Evolutionary conservation across 805 yeast genomes (phyloP), one percentile per base, ranked within the genome.

Genomic region (Nakazawaea siamensis): DNA sequence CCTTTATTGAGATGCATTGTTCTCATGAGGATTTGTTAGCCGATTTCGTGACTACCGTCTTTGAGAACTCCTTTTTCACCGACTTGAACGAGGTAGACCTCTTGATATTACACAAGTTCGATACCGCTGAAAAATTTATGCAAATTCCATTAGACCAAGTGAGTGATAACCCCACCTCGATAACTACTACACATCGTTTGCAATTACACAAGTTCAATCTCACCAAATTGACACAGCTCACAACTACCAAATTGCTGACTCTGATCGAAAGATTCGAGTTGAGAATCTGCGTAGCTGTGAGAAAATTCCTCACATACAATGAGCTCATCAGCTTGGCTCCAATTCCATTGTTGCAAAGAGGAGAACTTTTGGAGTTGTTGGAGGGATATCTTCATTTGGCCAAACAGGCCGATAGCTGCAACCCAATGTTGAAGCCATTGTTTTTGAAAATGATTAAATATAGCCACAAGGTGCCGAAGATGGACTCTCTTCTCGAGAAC

Each of bases 31-130:
- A 14, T 6, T 27, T 27, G 18, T 6, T 16, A 6, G 10, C 12
- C 6, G 54, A 13, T 11, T 28, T 28, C 31, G 50, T 80, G 2
- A 51, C 62, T 4, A 53, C 66, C 1, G 46, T 80, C 82, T 80
- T 83, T 71, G 50, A 57, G 1, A 61, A 71, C 16, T 80, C 90
- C 1, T 81, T 66, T 43, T 55, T 72, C 18, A 81, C 71, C 59
- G 72, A 66, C 38, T 62, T 62, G 24, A 82, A 67, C 52, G 81
- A 69, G 31, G 52, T 68, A 13, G 94, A 72, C 45, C 57, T 2
- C n/a, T 7, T 17, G 27, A 34, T 34, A 17, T 13, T 14, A 6
- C 4, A 11, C n/a, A 17, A 10, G 3, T 21, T 18, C 10, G 21
- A 35, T 13, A 15, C 31, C 7, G 14, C 18, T 19, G 34, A 23